These are phyloP conservation scores for Peronospora farinosa DNA, from an alignment of 352 stramenopile genomes.

Conservation along the genomic window DNA sequence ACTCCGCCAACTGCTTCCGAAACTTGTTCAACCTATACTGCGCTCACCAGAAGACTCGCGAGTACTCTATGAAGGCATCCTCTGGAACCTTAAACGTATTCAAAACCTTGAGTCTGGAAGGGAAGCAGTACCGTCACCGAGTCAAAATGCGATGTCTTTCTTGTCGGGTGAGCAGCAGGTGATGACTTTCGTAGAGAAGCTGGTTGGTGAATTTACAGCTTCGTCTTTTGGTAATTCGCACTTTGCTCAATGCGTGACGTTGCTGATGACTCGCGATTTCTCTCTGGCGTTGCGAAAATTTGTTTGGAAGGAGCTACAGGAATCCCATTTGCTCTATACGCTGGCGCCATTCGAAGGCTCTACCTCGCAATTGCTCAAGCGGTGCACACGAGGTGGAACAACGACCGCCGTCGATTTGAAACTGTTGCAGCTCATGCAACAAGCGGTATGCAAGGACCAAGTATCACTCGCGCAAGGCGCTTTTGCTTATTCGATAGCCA, in stretches of 20 bases:
- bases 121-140: conserved; percentile 1
- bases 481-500: conserved; percentile 55
- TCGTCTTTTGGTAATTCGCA: conserved; percentile 59
- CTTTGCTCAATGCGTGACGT: conserved; percentile 58
- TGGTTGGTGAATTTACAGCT: conserved; percentile 61
- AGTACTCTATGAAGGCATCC: conserved; percentile 40
- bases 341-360: conserved; percentile 37
- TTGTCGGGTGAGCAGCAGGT: conserved; percentile 48
- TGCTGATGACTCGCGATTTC: conserved; percentile 57
- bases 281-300: conserved; percentile 47
- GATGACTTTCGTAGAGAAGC: conserved; percentile 58
- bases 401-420: conserved; percentile 30
- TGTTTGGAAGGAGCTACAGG: conserved; percentile 66
- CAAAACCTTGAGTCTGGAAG: conserved; percentile 36
- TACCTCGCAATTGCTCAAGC: conserved; percentile 22
- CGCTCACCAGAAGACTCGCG: conserved; percentile 14
- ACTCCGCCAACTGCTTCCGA: conserved; percentile 41
- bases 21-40: conserved; percentile 38
- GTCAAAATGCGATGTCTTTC: conserved; percentile 23
- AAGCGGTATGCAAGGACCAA: conserved; percentile 33
- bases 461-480: conserved; percentile 29
- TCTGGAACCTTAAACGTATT: conserved; percentile 45
- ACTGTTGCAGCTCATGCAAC: conserved; percentile 42
- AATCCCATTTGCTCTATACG: conserved; percentile 42
- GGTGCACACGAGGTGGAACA: conserved; percentile 28